Evolutionary conservation across 2,329 filamentous ascomycete genomes (phyloP).

Genomic region (Beauveria caledonica): DNA sequence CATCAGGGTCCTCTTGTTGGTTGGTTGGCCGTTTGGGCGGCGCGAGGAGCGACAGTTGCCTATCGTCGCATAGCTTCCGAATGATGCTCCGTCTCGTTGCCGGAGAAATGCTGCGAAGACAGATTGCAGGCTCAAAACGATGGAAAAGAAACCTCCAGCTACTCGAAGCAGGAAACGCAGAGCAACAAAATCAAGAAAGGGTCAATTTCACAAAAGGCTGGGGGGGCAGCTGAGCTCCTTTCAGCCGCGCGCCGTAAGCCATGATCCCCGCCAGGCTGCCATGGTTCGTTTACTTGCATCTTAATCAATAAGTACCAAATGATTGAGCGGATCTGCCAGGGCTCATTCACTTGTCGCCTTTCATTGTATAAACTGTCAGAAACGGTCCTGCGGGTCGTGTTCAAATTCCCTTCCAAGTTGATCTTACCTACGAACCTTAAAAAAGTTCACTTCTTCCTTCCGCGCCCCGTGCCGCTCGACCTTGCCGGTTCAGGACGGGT

Average conservation of each 20-base stretch:
- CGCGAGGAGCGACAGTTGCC: background rate
- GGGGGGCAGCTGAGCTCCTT: constrained; percentile 5
- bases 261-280: background rate
- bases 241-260: constrained; percentile 6
- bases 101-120: background rate
- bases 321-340: no score
- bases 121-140: background rate
- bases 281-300: background rate
- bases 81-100: background rate
- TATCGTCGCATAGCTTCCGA: background rate
- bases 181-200: background rate
- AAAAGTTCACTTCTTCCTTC: background rate
- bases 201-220: background rate
- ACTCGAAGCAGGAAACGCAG: no score
- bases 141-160: no score
- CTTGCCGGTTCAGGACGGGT: background rate
- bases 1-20: background rate
- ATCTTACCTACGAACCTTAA: no score
- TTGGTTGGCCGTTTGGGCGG: background rate
- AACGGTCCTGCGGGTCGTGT: no score
- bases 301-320: no score
- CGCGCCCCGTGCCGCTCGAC: background rate
- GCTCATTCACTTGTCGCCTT: background rate
- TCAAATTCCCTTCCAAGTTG: no score
- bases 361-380: background rate